phyloP scores from a whole-genome alignment of 2,329 filamentous ascomycete species.

The Xylaria sp. region DNA sequence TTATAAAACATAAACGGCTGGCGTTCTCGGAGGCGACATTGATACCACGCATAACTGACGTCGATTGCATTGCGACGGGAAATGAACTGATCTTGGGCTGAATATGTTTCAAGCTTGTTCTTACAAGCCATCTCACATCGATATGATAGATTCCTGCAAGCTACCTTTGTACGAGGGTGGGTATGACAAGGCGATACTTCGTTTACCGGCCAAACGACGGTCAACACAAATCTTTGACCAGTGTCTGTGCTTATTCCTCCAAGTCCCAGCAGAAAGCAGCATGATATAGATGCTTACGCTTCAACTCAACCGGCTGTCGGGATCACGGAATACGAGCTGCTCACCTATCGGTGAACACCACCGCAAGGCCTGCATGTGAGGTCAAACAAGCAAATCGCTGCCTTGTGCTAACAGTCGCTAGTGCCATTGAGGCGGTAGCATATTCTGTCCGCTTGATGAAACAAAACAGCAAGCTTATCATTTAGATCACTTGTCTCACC shows the following conservation, averaged over 20 bases:
- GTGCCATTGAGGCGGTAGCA: neutral
- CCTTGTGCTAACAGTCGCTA: neutral
- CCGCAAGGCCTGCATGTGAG: neutral
- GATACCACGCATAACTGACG: constrained; percentile 42
- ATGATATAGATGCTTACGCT: constrained; percentile 1
- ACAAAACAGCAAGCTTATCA: constrained; percentile 9
- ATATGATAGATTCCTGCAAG: constrained; percentile 6
- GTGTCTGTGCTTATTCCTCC: constrained; percentile 1
- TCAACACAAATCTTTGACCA: constrained; percentile 2
- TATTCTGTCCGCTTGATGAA: neutral
- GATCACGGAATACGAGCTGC: constrained; percentile 8
- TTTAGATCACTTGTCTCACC: neutral
- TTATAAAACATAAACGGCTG: constrained; percentile 37
- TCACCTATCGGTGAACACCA: neutral
- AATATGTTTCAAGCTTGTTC: constrained; percentile 14
- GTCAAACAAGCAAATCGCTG: neutral
- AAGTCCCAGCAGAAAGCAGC: neutral
- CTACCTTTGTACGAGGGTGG: neutral
- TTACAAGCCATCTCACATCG: neutral
- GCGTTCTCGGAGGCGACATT: constrained; percentile 42
- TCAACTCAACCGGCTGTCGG: neutral
- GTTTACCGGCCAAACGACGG: constrained; percentile 9
- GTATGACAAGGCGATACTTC: neutral
- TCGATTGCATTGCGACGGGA: constrained; percentile 37
- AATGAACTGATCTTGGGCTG: constrained; percentile 29